Percentiles rank a stretch among this genome's conserved stretches.
Conservation (phyloP, 192 early-diverging fungal species). For the Cladochytrium replicatum region DNA sequence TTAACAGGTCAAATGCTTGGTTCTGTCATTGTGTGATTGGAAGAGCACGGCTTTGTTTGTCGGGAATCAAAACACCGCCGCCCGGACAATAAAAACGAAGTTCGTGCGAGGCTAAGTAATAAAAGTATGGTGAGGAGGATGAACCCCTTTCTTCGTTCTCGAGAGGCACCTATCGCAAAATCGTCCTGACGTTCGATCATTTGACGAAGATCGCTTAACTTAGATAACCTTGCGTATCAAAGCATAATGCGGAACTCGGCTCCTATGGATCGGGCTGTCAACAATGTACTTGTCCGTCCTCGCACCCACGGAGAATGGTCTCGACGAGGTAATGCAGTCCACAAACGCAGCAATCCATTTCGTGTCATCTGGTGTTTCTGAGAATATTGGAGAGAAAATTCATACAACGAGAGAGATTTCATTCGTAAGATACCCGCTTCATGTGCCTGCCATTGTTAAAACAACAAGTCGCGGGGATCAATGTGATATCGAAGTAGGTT, state of each 20-base stretch:
- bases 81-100: no score
- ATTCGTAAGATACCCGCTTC: constrained; percentile 4
- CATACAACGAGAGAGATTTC: no score
- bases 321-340: constrained; percentile 7
- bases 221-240: constrained; percentile 10
- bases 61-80: no score
- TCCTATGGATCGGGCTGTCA: constrained; percentile 6
- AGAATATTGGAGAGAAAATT: neutral
- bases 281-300: constrained; percentile 11
- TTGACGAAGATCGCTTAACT: no score
- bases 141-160: no score
- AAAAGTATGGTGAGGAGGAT: no score
- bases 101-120: no score
- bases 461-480: neutral
- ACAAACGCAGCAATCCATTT: constrained; percentile 16
- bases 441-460: constrained; percentile 6
- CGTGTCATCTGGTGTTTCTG: constrained; percentile 9
- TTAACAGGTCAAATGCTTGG: no score
- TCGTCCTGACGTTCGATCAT: no score
- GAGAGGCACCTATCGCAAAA: no score
- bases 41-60: no score
- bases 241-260: constrained; percentile 7
- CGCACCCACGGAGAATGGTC: constrained; percentile 3
- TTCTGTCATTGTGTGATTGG: no score
- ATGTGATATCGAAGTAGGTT: constrained; percentile 3